phyloP scores from a whole-genome alignment of 306 rosid species.

The Acmispon strigosus region DNA sequence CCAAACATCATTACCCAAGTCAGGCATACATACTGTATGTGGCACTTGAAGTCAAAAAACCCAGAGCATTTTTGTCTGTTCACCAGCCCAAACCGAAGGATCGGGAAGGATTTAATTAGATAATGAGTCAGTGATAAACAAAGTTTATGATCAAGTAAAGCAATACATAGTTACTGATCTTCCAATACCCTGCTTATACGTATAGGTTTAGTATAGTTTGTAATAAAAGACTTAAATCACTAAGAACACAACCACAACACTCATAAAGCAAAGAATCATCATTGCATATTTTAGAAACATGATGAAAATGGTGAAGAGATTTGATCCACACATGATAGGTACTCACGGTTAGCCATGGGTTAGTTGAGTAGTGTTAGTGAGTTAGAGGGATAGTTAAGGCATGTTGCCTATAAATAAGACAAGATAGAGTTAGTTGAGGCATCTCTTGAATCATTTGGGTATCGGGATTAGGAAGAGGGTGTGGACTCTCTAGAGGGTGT shows the following conservation, averaged over 20 bases:
- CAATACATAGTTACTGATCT: neutral
- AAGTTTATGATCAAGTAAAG: neutral
- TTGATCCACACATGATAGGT: neutral
- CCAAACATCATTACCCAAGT: slow-evolving; percentile 82
- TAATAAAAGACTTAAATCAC: neutral
- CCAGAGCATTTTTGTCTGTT: slow-evolving; percentile 70
- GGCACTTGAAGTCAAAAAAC: slow-evolving; percentile 85
- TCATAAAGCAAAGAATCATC: neutral
- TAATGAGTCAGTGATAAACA: neutral
- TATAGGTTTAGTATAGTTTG: neutral
- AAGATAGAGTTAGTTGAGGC: too few species aligned
- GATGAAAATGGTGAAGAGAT: neutral
- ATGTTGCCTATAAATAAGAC: too few species aligned
- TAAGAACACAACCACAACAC: neutral
- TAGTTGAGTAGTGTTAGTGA: too few species aligned
- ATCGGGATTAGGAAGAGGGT: too few species aligned
- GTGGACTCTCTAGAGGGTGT: too few species aligned
- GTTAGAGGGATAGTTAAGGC: too few species aligned
- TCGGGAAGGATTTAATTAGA: neutral
- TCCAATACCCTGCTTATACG: neutral
- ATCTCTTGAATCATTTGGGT: too few species aligned
- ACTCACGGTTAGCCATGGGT: too few species aligned
- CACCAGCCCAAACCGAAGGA: slow-evolving; percentile 1
- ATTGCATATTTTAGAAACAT: neutral
- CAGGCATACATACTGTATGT: slow-evolving; percentile 81